These are phyloP conservation scores for Chlorella sp. DNA, from an alignment of 139 green algal species.

Conservation along the genomic window DNA sequence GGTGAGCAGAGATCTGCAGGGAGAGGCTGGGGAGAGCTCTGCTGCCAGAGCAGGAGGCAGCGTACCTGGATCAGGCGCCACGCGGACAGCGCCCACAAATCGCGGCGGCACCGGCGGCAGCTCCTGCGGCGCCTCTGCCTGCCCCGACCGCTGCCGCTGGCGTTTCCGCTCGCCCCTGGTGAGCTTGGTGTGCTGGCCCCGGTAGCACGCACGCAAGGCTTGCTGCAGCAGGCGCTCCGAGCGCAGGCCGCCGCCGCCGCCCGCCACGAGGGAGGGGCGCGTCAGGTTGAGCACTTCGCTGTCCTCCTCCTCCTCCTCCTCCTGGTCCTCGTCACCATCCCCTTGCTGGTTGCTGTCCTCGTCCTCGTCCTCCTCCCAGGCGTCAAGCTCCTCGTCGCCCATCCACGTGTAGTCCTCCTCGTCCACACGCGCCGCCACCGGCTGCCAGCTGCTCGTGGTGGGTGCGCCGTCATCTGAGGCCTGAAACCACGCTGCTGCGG, in stretches of 20 bases:
- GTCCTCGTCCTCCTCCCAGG: constrained; percentile 6
- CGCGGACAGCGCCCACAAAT: not conserved
- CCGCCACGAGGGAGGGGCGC: not conserved
- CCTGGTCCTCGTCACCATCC: constrained; percentile 14
- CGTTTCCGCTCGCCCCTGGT: not conserved
- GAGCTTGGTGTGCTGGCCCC: not conserved
- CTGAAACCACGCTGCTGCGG: too few species aligned
- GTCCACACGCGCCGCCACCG: too few species aligned
- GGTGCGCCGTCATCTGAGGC: too few species aligned
- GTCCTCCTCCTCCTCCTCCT: not conserved
- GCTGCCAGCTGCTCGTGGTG: too few species aligned
- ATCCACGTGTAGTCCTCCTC: constrained; percentile 22
- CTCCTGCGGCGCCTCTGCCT: not conserved
- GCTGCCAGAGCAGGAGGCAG: too few species aligned
- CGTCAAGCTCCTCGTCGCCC: constrained; percentile 16
- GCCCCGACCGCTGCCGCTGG: not conserved
- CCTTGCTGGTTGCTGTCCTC: constrained; percentile 1
- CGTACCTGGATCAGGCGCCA: not conserved
- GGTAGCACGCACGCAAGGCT: not conserved
- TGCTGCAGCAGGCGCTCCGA: not conserved
- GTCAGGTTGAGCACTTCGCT: not conserved
- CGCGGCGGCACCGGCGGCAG: not conserved
- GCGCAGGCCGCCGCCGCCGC: not conserved
- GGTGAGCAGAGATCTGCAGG: too few species aligned
- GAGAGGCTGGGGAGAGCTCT: too few species aligned